Base-by-base conservation (phyloP, 202 grass and related monocot genomes). In the Eragrostis tef region DNA sequence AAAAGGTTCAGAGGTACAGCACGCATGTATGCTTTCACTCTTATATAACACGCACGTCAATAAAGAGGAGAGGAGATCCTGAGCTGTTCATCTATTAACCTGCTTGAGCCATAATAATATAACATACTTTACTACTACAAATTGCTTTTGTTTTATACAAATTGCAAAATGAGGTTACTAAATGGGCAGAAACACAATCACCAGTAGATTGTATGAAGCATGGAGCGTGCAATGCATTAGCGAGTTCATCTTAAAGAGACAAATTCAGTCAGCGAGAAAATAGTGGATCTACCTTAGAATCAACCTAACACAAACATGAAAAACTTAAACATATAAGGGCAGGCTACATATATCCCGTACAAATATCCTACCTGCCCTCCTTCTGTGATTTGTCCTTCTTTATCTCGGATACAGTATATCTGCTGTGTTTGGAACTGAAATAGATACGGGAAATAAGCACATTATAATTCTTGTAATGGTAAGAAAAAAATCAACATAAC, bases 371-470 rank as follows among this genome's bases (percentile, higher is more conserved):
- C 85, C 85, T 83, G 73, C 47, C 85, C 85, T 83, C 85, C 85
- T 57, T 83, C 85, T 64, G 56, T 87, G 76, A 87, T 66, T 83
- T 72, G 54, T 64, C 85, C 85, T 82, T 87, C 85, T 82, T 73
- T 87, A 56, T 87, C 79, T 71, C 85, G 73, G 57, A 87, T 49
- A 83, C 85, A 87, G 59, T 87, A 76, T 57, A 87, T 87, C 67
- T 87, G 79, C 66, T 87, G 85, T 11, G 85, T 87, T 83, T 53
- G 85, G 79, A 87, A 87, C 86, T 87, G 86, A 78, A 83, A 87
- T n/a, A 70, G 11, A 71, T 69, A 71, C 82, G 11, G 24, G n/a
- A 71, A 65, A 56, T n/a, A n/a, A 24, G 83, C 45, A 11, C 16
- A 76, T 72, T 58, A 15, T 71, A 39, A 78, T 65, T 16, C 5